These are phyloP conservation scores for Podila epicladia DNA, from an alignment of 192 early-diverging fungal species.

Conservation along the genomic window DNA sequence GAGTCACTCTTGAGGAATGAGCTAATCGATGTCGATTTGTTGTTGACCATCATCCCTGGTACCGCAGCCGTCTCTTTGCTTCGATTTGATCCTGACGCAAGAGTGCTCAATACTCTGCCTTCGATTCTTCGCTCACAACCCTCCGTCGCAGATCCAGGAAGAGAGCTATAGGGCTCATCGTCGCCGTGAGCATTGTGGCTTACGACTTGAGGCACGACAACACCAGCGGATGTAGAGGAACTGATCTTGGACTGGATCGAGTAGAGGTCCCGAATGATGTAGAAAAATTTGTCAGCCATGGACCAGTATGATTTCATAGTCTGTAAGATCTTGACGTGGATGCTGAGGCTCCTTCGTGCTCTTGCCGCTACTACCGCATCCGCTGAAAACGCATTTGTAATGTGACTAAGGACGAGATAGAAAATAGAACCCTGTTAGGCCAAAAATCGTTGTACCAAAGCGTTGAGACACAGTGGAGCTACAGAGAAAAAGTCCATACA, in stretches of 20 bases:
- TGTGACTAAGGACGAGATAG: conserved; percentile 26
- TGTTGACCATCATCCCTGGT: conserved; percentile 37
- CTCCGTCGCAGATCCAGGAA: too few relatives aligned
- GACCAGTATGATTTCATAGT: conserved; percentile 60
- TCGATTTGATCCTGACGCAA: too few relatives aligned
- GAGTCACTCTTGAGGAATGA: conserved; percentile 51
- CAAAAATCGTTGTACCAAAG: neutral
- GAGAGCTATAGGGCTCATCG: neutral
- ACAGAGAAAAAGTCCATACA: conserved; percentile 25
- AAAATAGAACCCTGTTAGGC: neutral
- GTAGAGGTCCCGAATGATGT: conserved; percentile 49
- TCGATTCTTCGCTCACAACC: too few relatives aligned
- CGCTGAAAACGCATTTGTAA: conserved; percentile 57
- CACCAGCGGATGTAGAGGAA: conserved; percentile 18
- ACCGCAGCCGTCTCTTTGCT: neutral
- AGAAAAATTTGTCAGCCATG: conserved; percentile 61
- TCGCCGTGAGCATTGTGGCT: conserved; percentile 34
- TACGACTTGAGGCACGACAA: conserved; percentile 35
- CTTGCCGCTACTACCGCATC: conserved; percentile 47
- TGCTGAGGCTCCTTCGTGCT: conserved; percentile 51
- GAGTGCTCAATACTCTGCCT: too few relatives aligned
- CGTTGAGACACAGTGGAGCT: neutral
- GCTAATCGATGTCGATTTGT: conserved; percentile 42
- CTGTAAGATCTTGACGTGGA: conserved; percentile 51
- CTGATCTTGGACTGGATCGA: conserved; percentile 52